phyloP scores from a whole-genome alignment of 2,329 filamentous ascomycete genomes.

The Neonectria neomacrospora region DNA sequence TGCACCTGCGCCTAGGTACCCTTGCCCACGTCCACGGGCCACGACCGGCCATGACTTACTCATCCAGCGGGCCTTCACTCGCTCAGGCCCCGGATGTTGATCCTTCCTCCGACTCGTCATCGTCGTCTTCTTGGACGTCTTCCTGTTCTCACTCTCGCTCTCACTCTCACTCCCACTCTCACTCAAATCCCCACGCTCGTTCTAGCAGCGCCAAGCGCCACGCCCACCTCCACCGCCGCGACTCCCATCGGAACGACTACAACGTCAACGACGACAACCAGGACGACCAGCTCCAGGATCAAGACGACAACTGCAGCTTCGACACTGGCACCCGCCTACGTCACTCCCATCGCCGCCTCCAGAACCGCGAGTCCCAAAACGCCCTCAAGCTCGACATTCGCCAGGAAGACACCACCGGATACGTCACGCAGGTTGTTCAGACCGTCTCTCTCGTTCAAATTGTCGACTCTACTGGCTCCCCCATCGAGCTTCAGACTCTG shows the following conservation, averaged over 20 bases:
- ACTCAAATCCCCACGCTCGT: conserved; percentile 34
- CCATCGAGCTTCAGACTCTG: conserved; percentile 58
- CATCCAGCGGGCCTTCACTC: conserved; percentile 52
- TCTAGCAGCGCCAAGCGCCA: conserved; percentile 31
- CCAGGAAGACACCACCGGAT: conserved; percentile 36
- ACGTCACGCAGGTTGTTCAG: conserved; percentile 61
- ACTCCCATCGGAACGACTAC: conserved; percentile 11
- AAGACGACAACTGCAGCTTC: conserved; percentile 39
- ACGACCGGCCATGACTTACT: conserved; percentile 49
- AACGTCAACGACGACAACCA: conserved; percentile 29
- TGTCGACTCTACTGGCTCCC: conserved; percentile 60
- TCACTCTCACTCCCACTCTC: conserved; percentile 43
- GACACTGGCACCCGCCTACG: conserved; percentile 32
- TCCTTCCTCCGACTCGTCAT: conserved; percentile 34
- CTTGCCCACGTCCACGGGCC: conserved; percentile 44
- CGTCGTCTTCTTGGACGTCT: conserved; percentile 37
- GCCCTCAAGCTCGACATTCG: conserved; percentile 34
- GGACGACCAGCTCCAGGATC: conserved; percentile 24
- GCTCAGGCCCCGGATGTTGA: conserved; percentile 49
- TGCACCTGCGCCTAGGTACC: conserved; percentile 16
- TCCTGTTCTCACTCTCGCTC: conserved; percentile 39
- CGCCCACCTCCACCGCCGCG: conserved; percentile 35
- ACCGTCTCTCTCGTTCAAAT: conserved; percentile 66
- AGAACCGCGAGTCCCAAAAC: conserved; percentile 39
- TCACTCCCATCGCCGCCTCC: conserved; percentile 39